Evolutionary conservation across 106 monocot genomes (phyloP), one percentile per base, ranked within the genome.

Genomic region (Narthecium ossifragum): DNA sequence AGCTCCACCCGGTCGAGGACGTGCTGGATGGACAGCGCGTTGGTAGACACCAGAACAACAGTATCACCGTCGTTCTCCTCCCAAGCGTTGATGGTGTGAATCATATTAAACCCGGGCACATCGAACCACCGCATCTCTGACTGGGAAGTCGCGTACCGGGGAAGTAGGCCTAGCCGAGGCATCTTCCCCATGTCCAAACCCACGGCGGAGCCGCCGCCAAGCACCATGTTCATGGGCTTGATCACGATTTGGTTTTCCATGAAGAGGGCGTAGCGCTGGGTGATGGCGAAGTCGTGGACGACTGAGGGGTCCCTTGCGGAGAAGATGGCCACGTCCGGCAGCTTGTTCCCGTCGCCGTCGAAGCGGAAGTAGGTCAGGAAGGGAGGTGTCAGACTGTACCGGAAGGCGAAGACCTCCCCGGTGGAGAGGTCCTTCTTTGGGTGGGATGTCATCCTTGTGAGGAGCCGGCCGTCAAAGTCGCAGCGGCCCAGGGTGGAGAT

Each of bases 251-350:
- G 85, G 13, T 86, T 74, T 54, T 91, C 90, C 0, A 61, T 45
- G 63, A 91, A 86, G 7, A 91, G 10, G 13, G 77, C 85, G 57
- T 65, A 71, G 11, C 68, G 62, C 39, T 74, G 65, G 4, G 89
- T 89, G 53, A 89, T 66, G 55, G 89, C 89, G 67, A 89, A 89
- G 70, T 89, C 89, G 69, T 89, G 89, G 59, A 89, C 38, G 80
- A 84, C 77, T 13, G 78, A 75, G 5, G 84, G 77, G 51, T 72
- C 63, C 8, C 29, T 49, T 36, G 85, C 13, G 5, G 84, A 84
- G 64, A 63, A 78, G 47, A 91, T 66, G 28, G 85, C 82, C 20
- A 86, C 90, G 63, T 91, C 90, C 14, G 41, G 17, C 14, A 41
- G 41, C 41, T 41, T 41, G 6, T 17, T 11, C 14, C 51, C 6